Base-by-base conservation (phyloP, 2,329 filamentous ascomycete species). In the Raffaelea ambrosiae region DNA sequence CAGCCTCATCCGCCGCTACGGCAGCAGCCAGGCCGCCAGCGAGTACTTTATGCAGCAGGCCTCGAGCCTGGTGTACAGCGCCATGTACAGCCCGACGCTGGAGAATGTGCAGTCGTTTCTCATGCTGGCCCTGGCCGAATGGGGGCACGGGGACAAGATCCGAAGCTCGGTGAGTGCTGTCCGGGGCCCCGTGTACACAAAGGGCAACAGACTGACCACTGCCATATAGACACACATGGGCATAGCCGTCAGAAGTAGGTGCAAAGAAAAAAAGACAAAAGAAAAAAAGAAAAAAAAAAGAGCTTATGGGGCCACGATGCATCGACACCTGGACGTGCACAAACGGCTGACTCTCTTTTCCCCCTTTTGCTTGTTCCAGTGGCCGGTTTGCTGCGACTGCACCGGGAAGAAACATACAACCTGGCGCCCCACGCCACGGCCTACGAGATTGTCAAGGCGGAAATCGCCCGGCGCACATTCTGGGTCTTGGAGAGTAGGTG, bases 381-480 rank as follows among this genome's bases (percentile, higher is more conserved):
- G 72, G 75, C 74, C 5, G 67, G 70, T 2, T 53, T 75, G 39
- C 70, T 79, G 68, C 68, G 69, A 22, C 64, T 79, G 9, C 75
- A 79, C 55, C 62, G 72, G 18, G 75, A 79, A 55, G 73, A 77
- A 54, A 75, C 73, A 1, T 79, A 77, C 49, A 33, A 5, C 2
- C 33, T 49, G 20, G 40, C 48, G 5, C 19, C 38, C 2, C 9
- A 53, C 38, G 56, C 58, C 9, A 50, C 58, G 2, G 51, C 57
- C 0, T 60, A 63, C 8, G 52, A 61, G 18, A 50, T 64, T n/a
- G 58, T 66, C 22, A 52, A 57, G 4, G 54, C 58, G 3, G 63
- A 66, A 33, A 57, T 57, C 36, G 63, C 63, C 1, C 53, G 63
- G 3, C 53, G 63, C 13, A 64, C 62, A 0, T 65, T 66, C 50